These are phyloP conservation scores for Pleurotus citrinopileatus DNA, from an alignment of 768 basidiomycete genomes.

Conservation along the genomic window DNA sequence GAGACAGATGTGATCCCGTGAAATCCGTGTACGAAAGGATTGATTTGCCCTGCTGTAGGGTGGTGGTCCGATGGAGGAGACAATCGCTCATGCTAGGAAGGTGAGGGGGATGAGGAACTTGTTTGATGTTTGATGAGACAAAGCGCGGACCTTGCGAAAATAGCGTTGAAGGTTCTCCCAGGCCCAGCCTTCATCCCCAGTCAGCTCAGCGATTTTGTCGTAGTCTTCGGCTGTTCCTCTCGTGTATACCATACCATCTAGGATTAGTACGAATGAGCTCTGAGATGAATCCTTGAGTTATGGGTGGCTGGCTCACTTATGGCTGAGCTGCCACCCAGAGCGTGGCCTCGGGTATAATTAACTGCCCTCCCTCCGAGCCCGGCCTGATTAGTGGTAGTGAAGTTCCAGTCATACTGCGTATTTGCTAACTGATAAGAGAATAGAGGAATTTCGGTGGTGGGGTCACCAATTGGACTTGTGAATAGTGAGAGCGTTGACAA, in stretches of 20 bases:
- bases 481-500: no score
- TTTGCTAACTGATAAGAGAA: slow-evolving; percentile 8
- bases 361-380: slow-evolving; percentile 16
- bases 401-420: slow-evolving; percentile 22
- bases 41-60: slow-evolving; percentile 21
- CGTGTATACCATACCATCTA: slow-evolving; percentile 25
- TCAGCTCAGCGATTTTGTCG: slow-evolving; percentile 20
- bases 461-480: no score
- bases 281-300: not conserved
- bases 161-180: slow-evolving; percentile 24
- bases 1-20: slow-evolving; percentile 19
- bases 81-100: slow-evolving; percentile 17
- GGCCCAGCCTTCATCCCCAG: slow-evolving; percentile 25
- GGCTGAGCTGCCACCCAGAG: slow-evolving; percentile 23
- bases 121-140: not conserved
- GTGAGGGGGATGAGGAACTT: no score
- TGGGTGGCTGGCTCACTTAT: slow-evolving; percentile 20
- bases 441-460: slow-evolving; percentile 14
- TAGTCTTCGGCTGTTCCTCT: slow-evolving; percentile 24
- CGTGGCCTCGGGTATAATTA: slow-evolving; percentile 18
- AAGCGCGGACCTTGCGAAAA: slow-evolving; percentile 22
- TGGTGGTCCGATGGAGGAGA: slow-evolving; percentile 18
- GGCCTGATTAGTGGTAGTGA: slow-evolving; percentile 20
- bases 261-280: not conserved
- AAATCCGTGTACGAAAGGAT: slow-evolving; percentile 24